Evolutionary conservation across 1,284 basidiomycete genomes (phyloP).

Genomic region (Ganoderma boninense): DNA sequence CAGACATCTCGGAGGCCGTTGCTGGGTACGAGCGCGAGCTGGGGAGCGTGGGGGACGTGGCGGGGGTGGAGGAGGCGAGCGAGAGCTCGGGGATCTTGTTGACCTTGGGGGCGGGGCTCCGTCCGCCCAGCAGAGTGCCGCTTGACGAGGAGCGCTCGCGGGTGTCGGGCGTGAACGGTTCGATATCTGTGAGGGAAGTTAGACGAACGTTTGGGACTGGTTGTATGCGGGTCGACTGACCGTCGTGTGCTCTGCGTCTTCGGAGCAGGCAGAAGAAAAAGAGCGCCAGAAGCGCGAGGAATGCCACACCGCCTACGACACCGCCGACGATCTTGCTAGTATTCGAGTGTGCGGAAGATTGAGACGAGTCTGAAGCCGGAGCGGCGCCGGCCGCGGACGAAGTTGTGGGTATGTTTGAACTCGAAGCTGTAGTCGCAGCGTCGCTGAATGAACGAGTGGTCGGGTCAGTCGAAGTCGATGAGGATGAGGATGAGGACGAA

Average conservation of each 20-base stretch:
- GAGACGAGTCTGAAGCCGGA: neutral
- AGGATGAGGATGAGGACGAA: neutral
- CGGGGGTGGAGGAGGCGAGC: neutral
- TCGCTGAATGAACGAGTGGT: neutral
- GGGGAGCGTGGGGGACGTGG: neutral
- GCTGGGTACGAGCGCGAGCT: neutral
- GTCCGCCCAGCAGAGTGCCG: neutral
- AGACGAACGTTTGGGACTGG: neutral
- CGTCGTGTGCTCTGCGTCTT: neutral
- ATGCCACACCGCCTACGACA: conserved; percentile 17
- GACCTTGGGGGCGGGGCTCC: neutral
- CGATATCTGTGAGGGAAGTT: neutral
- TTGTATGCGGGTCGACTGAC: neutral
- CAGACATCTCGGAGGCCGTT: neutral
- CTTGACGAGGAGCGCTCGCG: neutral
- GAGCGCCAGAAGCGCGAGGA: conserved; percentile 6
- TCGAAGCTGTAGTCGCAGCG: neutral
- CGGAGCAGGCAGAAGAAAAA: neutral
- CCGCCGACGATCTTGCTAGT: conserved; percentile 20
- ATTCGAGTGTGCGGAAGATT: neutral
- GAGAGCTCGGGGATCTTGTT: conserved; percentile 1
- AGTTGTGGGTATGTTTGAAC: neutral
- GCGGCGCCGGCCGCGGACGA: neutral
- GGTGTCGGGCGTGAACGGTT: neutral
- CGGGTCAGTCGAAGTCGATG: neutral